Percentiles rank a stretch among this genome's conserved stretches.
Evolutionary conservation across 2,329 filamentous ascomycete species (phyloP).

Genomic region (Ascochyta clinopodiicola): DNA sequence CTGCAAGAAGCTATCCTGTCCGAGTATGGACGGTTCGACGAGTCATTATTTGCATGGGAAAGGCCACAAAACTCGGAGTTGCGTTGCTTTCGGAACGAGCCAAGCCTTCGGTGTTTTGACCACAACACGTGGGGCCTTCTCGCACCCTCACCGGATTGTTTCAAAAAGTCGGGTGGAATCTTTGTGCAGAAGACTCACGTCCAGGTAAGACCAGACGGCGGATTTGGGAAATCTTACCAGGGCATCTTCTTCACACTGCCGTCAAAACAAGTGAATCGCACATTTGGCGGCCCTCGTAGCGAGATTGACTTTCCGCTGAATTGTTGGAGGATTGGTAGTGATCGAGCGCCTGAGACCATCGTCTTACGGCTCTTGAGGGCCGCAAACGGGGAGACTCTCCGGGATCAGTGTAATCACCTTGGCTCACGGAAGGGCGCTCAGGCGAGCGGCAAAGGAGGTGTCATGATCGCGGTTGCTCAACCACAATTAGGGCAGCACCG

Average conservation of each 20-base stretch:
- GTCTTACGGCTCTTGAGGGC: background rate
- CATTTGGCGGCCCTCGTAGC: background rate
- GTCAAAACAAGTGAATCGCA: background rate
- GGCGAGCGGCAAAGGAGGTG: background rate
- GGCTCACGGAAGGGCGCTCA: background rate
- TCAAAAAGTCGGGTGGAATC: background rate
- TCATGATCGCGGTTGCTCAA: background rate
- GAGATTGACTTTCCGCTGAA: background rate
- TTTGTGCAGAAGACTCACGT: background rate
- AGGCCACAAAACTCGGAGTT: background rate
- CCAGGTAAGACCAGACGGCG: slow-evolving; percentile 15
- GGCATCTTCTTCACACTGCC: background rate
- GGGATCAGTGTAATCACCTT: background rate
- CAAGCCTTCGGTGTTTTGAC: background rate
- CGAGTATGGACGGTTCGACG: no score
- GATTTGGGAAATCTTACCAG: slow-evolving; percentile 14
- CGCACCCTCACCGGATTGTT: slow-evolving; percentile 12
- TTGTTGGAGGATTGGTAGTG: background rate
- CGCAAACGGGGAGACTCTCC: background rate
- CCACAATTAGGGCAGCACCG: background rate
- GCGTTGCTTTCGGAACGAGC: background rate
- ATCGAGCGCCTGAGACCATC: background rate
- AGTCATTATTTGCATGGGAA: slow-evolving; percentile 18
- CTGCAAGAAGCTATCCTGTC: no score
- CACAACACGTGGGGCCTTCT: slow-evolving; percentile 11